phyloP scores from a whole-genome alignment of 192 early-diverging fungal species.

The Pilaira anomala region DNA sequence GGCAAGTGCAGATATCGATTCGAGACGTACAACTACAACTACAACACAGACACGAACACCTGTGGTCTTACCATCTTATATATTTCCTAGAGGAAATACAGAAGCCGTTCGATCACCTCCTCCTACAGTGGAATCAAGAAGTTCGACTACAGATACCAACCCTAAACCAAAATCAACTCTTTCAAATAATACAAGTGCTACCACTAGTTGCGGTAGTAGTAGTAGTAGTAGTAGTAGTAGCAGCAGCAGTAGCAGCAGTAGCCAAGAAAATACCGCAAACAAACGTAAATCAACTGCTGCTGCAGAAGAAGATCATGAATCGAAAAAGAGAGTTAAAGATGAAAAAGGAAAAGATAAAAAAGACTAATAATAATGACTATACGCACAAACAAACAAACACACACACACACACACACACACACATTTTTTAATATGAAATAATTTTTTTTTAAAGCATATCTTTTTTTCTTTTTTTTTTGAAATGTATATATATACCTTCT shows the following conservation, averaged over 20 bases:
- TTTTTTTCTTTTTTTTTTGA: too few species aligned
- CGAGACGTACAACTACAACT: constrained; percentile 4
- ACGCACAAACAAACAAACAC: neutral
- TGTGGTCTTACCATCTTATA: neutral
- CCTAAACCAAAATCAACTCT: neutral
- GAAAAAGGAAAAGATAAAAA: constrained; percentile 8
- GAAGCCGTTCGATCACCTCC: neutral
- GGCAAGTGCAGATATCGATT: constrained; percentile 27
- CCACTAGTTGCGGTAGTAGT: neutral
- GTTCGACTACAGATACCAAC: neutral
- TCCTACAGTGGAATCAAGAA: neutral
- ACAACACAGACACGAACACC: neutral
- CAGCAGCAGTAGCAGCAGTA: neutral
- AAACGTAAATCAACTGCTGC: neutral
- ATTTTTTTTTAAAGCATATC: too few species aligned
- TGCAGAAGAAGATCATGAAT: neutral
- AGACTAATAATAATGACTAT: neutral
- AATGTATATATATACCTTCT: too few species aligned
- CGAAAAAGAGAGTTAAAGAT: neutral
- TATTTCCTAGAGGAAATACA: neutral
- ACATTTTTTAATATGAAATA: too few species aligned
- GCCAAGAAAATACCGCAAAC: neutral
- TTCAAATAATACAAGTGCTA: neutral
- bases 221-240: neutral
- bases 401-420: too few species aligned